Evolutionary conservation across 768 basidiomycete genomes (phyloP), one percentile per base, ranked within the genome.

Genomic region (Terana coerulea): DNA sequence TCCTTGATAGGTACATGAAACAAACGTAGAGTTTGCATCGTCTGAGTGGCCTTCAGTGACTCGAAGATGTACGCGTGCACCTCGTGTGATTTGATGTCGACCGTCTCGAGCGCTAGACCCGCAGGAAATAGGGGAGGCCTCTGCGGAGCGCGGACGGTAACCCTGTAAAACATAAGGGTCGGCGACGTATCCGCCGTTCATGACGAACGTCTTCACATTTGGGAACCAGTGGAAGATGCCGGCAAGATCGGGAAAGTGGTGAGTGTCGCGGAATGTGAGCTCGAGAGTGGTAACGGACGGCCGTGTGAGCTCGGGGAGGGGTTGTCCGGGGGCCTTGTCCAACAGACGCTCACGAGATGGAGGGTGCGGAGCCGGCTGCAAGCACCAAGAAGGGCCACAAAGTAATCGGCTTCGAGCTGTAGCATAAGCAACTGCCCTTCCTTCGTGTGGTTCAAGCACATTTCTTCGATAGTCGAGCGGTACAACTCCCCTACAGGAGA

Each of bases 141-240:
- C 3, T n/a, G 39, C 39, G 25, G 25, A 40, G 11, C 21, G 39
- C 11, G 39, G 25, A n/a, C n/a, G n/a, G 39, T 22, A 21, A 10
- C 19, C 21, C 8, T 40, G 21, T 8, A 40, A 40, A 22, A 24
- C 21, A 8, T 40, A 19, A 5, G 25, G 39, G 12, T 24, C 21
- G 3, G 21, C 39, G 11, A 40, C 17, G 21, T 22, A 22, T 7
- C 46, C 46, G 6, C 46, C 46, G 29, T 47, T 24, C 26, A 47
- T 12, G 7, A 11, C 30, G 31, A 22, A 47, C 46, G 15, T 19
- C 21, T 24, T 29, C n/a, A 47, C 9, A 21, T 10, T 30, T 5
- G 46, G 46, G 26, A 47, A 24, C 46, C 46, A 47, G 7, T 15
- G 11, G 31, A 47, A 47, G 31, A 47, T 47, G 12, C 30, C n/a